A percentile compares a stretch with the other conserved stretches of the same genome.
These are phyloP conservation scores for Colletotrichum cordylinicola DNA, from an alignment of 2,329 filamentous ascomycete genomes.

Conservation along the genomic window DNA sequence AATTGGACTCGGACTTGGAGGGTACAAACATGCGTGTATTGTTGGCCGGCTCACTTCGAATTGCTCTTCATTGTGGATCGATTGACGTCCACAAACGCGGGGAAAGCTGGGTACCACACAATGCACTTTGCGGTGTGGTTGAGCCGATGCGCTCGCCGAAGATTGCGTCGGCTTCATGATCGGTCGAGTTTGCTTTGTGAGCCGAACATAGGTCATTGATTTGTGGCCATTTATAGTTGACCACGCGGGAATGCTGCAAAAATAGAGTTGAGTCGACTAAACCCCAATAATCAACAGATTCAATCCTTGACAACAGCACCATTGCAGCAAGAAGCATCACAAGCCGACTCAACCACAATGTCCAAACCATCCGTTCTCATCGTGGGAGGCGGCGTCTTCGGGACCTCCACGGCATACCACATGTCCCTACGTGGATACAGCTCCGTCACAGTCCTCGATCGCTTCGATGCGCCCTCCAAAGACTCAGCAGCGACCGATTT, in stretches of 20 bases:
- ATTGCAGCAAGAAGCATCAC: background rate
- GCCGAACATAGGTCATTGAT: background rate
- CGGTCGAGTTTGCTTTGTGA: background rate
- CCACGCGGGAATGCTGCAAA: background rate
- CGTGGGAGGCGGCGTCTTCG: slow-evolving; percentile 34
- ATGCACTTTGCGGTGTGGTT: background rate
- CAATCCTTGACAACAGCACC: background rate
- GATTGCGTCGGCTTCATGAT: background rate
- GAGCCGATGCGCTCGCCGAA: background rate
- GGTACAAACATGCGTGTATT: background rate
- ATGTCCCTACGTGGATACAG: slow-evolving; percentile 25
- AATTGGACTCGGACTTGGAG: background rate
- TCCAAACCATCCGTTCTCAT: slow-evolving; percentile 32
- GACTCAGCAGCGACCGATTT: slow-evolving; percentile 34
- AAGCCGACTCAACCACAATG: background rate
- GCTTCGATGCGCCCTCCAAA: slow-evolving; percentile 27
- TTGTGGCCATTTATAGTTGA: background rate
- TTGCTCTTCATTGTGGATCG: background rate
- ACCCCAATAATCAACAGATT: background rate
- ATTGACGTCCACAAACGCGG: background rate
- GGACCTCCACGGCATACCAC: slow-evolving; percentile 38
- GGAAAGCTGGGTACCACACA: background rate
- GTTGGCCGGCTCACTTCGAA: background rate
- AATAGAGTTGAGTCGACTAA: background rate
- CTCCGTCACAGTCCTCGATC: slow-evolving; percentile 29